Base-by-base conservation (phyloP, 345 rosid species). In the Moricandia arvensis region DNA sequence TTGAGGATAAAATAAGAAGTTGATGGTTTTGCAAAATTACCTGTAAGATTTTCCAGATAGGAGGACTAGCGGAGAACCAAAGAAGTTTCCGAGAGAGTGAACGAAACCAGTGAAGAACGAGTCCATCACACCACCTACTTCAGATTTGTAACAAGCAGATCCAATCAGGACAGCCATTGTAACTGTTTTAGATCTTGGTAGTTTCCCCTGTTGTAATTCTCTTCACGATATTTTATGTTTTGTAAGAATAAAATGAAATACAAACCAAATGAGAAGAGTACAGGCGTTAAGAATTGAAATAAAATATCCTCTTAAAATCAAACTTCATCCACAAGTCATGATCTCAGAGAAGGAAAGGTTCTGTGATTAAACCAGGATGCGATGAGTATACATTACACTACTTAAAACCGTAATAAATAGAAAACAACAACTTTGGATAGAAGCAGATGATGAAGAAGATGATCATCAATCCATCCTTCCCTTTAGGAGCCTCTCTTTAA, bases 381-480 rank as follows among this genome's bases (percentile, higher is more conserved):
- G 8, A 54, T 54, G 47, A 17, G 59, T 68, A 68, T 43, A 49
- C n/a, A n/a, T n/a, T n/a, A n/a, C n/a, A n/a, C 76, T 34, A 77
- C 27, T n/a, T 15, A 4, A 43, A 62, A 54, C 17, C 71, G 71
- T 71, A 62, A 54, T 62, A 68, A 64, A 73, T 21, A 1, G 73
- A 38, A 18, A 54, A 45, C 0, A 37, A n/a, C 69, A 77, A 65
- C 63, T 55, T 59, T n/a, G 37, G 55, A 16, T 60, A 29, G 13
- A 60, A 55, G 75, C 34, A 61, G 61, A 63, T 9, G 55, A 53
- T 45, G 18, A 6, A 7, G 60, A 43, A 15, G 29, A 38, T 26
- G 78, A 58, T 90, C 81, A 58, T 90, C 81, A 92, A 80, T 95
- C 99, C 96, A 92, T 95, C 81, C 99, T 90, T 78, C 99, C 99